Conservation (phyloP, 1,139 yeast species). For the Suhomyces choctaworum region DNA sequence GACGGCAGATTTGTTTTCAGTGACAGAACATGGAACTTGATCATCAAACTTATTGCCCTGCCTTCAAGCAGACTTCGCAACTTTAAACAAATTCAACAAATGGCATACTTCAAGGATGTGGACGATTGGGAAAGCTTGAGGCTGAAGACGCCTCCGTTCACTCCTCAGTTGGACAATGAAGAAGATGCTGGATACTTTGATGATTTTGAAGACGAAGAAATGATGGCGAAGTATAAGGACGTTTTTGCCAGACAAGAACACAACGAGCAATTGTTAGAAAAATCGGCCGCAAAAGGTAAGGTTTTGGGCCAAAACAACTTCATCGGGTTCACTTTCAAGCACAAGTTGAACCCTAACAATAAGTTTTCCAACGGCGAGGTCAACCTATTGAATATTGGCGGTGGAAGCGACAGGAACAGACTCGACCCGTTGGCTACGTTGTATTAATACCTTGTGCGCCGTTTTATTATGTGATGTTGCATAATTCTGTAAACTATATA, state of each 20-base stretch:
- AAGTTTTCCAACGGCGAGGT: constrained; percentile 46
- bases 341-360: constrained; percentile 66
- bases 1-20: constrained; percentile 91
- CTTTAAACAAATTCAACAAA: constrained; percentile 76
- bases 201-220: constrained; percentile 93
- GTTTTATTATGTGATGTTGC: constrained; percentile 3
- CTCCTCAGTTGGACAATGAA: constrained; percentile 94
- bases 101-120: constrained; percentile 81
- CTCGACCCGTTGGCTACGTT: constrained; percentile 51
- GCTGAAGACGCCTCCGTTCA: constrained; percentile 81
- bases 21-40: constrained; percentile 94
- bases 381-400: constrained; percentile 34
- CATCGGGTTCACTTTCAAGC: constrained; percentile 96
- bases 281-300: constrained; percentile 38
- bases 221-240: constrained; percentile 97
- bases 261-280: constrained; percentile 76
- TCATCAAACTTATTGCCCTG: constrained; percentile 74
- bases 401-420: constrained; percentile 22
- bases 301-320: constrained; percentile 54
- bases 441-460: constrained; percentile 23
- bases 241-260: constrained; percentile 89
- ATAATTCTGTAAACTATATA: constrained; percentile 2
- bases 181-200: constrained; percentile 99
- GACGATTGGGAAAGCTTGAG: constrained; percentile 70
- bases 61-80: constrained; percentile 74